Evolutionary conservation across 257 asterid species (phyloP).

Genomic region (Oldenlandia corymbosa): DNA sequence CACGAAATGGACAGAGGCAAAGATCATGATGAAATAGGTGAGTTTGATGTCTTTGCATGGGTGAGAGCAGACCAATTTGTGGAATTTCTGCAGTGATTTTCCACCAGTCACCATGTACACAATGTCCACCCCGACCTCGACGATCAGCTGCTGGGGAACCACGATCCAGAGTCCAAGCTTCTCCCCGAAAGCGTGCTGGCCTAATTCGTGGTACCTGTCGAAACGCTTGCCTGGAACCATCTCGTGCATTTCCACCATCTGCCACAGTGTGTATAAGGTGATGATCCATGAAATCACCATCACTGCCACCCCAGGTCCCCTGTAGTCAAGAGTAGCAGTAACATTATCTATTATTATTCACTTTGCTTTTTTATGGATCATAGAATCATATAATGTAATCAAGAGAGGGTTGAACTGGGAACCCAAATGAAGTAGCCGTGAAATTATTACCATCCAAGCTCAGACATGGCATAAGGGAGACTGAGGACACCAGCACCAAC

Average conservation of each 20-base stretch:
- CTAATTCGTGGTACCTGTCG: constrained; percentile 86
- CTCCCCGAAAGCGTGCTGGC: constrained; percentile 86
- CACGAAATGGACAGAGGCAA: constrained; percentile 85
- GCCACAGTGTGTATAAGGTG: constrained; percentile 84
- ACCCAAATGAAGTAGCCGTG: no score
- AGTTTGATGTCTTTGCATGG: constrained; percentile 51
- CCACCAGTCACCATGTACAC: constrained; percentile 97
- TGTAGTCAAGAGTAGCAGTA: neutral
- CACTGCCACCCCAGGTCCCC: constrained; percentile 84
- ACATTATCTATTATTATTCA: no score
- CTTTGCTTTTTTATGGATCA: no score
- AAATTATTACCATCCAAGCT: constrained; percentile 35
- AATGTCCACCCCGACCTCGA: constrained; percentile 78
- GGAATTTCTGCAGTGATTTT: constrained; percentile 63
- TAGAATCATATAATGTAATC: no score
- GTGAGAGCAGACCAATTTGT: constrained; percentile 41
- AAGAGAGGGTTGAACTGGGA: no score
- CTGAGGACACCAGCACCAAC: constrained; percentile 54
- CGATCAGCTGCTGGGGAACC: constrained; percentile 81
- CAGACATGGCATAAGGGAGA: constrained; percentile 47
- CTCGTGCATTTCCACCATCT: constrained; percentile 98
- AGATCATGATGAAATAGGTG: constrained; percentile 76
- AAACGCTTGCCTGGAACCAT: constrained; percentile 93
- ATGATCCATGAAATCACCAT: constrained; percentile 73
- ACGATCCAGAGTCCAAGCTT: constrained; percentile 85